phyloP scores from a whole-genome alignment of 169 alveolate species.

The Gregarina niphandrodes region DNA sequence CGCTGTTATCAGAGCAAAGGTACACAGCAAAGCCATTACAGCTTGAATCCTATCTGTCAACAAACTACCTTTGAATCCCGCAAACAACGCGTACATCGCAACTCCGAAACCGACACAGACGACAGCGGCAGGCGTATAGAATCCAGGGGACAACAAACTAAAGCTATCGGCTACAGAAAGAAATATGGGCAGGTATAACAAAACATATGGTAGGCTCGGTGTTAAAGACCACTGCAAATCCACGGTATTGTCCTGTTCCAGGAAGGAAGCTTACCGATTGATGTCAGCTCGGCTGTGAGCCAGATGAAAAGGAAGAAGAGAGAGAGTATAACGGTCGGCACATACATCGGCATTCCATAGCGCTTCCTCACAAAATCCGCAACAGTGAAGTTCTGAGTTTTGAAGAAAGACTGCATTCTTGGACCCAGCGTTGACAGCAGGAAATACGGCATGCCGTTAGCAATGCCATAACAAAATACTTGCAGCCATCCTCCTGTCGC shows the following conservation, averaged over 20 bases:
- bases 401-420: neutral
- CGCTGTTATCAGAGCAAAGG: neutral
- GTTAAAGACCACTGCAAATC: constrained; percentile 1
- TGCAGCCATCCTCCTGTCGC: constrained; percentile 10
- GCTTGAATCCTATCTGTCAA: neutral
- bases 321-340: constrained; percentile 4
- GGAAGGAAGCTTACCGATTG: constrained; percentile 9
- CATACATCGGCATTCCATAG: constrained; percentile 7
- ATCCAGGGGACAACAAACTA: constrained; percentile 9
- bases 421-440: constrained; percentile 9
- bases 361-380: constrained; percentile 7
- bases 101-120: constrained; percentile 2
- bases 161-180: constrained; percentile 6
- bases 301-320: constrained; percentile 7
- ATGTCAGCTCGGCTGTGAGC: constrained; percentile 12
- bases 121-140: constrained; percentile 1
- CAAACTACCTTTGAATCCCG: too few relatives aligned
- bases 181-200: constrained; percentile 8
- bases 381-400: constrained; percentile 2
- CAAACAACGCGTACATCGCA: neutral
- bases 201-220: neutral
- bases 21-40: neutral
- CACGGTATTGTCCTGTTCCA: neutral
- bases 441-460: constrained; percentile 5
- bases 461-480: constrained; percentile 7